Conservation (phyloP, 192 early-diverging fungal genomes). For the Coemansia sp. region DNA sequence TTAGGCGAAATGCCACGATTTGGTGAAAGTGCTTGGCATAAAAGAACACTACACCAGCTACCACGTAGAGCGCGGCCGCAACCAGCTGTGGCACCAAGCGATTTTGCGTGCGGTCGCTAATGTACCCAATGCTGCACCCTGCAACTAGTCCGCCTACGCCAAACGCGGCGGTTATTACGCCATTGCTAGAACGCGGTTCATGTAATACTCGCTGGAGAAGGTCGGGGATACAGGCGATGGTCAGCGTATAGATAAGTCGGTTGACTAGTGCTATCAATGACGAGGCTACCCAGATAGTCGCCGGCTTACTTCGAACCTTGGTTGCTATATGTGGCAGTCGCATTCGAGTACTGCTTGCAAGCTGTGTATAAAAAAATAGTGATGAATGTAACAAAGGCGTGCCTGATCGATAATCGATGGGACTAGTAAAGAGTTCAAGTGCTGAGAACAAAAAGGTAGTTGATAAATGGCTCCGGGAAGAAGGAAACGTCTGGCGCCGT, state of each 20-base stretch:
- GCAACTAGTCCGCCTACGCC: slow-evolving; percentile 47
- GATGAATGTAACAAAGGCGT: not conserved
- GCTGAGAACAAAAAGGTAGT: not conserved
- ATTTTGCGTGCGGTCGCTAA: slow-evolving; percentile 52
- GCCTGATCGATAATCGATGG: slow-evolving; percentile 9
- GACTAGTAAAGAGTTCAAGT: not conserved
- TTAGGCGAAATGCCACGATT: slow-evolving; percentile 41
- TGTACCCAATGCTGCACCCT: slow-evolving; percentile 38
- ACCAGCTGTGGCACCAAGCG: slow-evolving; percentile 30
- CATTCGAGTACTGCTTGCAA: slow-evolving; percentile 12
- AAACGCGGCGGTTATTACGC: slow-evolving; percentile 49
- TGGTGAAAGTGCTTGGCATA: slow-evolving; percentile 43
- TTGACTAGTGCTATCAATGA: slow-evolving; percentile 47
- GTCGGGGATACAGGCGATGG: slow-evolving; percentile 52
- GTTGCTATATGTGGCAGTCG: slow-evolving; percentile 20
- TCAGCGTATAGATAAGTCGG: slow-evolving; percentile 51
- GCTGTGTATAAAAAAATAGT: not conserved
- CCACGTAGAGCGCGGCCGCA: slow-evolving; percentile 39
- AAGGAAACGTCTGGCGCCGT: not conserved
- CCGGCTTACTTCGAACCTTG: slow-evolving; percentile 41
- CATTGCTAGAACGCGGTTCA: slow-evolving; percentile 45
- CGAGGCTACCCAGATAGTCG: slow-evolving; percentile 46
- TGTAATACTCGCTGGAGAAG: slow-evolving; percentile 40
- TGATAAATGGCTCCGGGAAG: not conserved
- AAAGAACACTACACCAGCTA: slow-evolving; percentile 35